Conservation (phyloP, 2,329 filamentous ascomycete genomes). For the Colletotrichum coccodes region DNA sequence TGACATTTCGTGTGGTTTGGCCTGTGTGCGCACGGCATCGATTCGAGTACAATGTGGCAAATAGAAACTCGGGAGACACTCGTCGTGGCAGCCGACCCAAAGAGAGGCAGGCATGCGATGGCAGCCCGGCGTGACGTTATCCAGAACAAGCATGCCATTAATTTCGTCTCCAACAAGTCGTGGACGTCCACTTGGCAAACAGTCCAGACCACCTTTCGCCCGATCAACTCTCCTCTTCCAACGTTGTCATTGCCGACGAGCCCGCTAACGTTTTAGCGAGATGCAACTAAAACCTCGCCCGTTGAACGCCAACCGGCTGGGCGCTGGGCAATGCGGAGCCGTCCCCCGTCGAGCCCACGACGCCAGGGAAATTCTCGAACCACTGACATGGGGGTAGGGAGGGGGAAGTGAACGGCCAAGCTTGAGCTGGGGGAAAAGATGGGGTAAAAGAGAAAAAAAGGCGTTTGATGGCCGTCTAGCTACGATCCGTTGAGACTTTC, state of each 20-base stretch:
- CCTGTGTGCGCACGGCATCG: neutral
- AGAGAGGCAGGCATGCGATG: neutral
- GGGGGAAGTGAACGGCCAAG: neutral
- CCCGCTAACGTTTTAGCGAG: neutral
- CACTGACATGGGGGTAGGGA: neutral
- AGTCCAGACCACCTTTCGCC: neutral
- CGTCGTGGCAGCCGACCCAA: neutral
- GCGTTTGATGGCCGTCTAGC: neutral
- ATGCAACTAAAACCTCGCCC: neutral
- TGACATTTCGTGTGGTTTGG: neutral
- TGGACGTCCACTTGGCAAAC: neutral
- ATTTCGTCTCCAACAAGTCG: neutral
- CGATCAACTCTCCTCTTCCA: neutral
- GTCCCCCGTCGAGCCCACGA: neutral
- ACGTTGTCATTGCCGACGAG: neutral
- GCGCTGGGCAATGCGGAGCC: neutral
- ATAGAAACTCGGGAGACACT: neutral
- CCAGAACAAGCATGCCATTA: neutral
- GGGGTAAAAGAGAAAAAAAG: neutral
- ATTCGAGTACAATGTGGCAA: neutral
- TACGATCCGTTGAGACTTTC: constrained; percentile 17
- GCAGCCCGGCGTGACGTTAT: neutral
- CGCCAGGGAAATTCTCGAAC: constrained; percentile 27
- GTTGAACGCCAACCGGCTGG: constrained; percentile 6
- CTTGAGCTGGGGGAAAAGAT: neutral